phyloP scores from a whole-genome alignment of 2,329 filamentous ascomycete species.

The Fusarium sp. region DNA sequence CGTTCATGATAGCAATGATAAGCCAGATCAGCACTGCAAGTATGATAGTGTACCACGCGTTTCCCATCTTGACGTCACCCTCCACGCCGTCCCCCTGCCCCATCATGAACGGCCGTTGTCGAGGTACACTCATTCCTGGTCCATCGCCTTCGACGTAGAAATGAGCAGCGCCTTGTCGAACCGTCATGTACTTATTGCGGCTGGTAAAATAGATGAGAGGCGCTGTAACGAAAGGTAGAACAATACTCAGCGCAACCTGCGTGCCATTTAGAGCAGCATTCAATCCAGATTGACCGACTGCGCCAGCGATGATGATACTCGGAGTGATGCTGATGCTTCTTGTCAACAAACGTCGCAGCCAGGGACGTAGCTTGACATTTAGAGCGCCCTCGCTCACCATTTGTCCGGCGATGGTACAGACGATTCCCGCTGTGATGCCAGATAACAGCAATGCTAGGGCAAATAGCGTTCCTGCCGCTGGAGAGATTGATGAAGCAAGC shows the following conservation, averaged over 20 bases:
- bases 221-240: conserved; percentile 85
- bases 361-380: conserved; percentile 80
- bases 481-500: conserved; percentile 77
- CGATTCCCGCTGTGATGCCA: conserved; percentile 85
- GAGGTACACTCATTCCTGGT: too few species aligned
- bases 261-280: conserved; percentile 80
- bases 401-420: conserved; percentile 91
- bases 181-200: conserved; percentile 84
- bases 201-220: conserved; percentile 91
- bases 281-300: conserved; percentile 80
- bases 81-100: conserved; percentile 8
- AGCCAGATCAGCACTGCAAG: conserved; percentile 77
- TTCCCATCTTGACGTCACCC: conserved; percentile 74
- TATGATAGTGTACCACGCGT: conserved; percentile 74
- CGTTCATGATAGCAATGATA: conserved; percentile 82
- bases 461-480: conserved; percentile 86
- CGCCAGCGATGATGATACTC: conserved; percentile 85
- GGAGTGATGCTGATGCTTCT: conserved; percentile 86
- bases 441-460: conserved; percentile 85
- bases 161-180: conserved; percentile 49
- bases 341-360: conserved; percentile 84
- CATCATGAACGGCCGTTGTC: too few species aligned
- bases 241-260: conserved; percentile 84
- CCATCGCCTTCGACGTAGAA: too few species aligned
- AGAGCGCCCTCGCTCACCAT: conserved; percentile 90